Evolutionary conservation across 352 stramenopile species (phyloP), one percentile per base, ranked within the genome.

Genomic region (Thraustochytrium sp.): DNA sequence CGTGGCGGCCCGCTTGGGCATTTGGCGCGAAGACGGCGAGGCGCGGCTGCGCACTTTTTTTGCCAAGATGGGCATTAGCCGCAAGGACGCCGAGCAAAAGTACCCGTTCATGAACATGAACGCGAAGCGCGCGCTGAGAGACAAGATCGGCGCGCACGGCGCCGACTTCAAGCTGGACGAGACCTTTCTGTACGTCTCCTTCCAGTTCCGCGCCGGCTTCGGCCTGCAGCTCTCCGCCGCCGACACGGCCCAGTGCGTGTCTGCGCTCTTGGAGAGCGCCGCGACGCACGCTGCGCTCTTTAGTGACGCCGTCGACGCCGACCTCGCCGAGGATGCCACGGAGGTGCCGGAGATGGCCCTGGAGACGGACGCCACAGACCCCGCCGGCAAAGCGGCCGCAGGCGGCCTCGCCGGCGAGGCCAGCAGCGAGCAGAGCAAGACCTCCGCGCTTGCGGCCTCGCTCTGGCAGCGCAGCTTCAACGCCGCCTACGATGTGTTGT

Each of bases 51-150:
- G 96, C 82, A 93, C 98, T 59, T 93, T 98, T 82, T 88, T 99
- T 34, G 96, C 96, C 3, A 97, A 97, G 75, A 98, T 99, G 95
- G 96, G 96, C 11, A 96, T 98, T 82, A 97, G 93, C 0, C 86
- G 98, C 26, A 91, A 95, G 37, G 90, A 98, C 85, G 98, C 94
- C 85, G 90, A 96, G 80, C 96, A 99, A 84, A 97, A 96, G 76
- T 97, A 90, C 88, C 91, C 91, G 18, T 98, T 98, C 90, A 98
- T 98, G 93, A 94, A 92, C 16, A 87, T 94, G 0, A 88, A 92
- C 65, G 91, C 97, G 86, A 96, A 96, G 86, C 89, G 94, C 78
- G 92, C 93, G 86, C 89, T 99, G 37, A 92, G 92, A 26, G 91
- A 96, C 56, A 95, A 96, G 85, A 92, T 97, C 23, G 88, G 92